phyloP scores from a whole-genome alignment of 306 rosid genomes.

The Amphicarpaea edgeworthii region DNA sequence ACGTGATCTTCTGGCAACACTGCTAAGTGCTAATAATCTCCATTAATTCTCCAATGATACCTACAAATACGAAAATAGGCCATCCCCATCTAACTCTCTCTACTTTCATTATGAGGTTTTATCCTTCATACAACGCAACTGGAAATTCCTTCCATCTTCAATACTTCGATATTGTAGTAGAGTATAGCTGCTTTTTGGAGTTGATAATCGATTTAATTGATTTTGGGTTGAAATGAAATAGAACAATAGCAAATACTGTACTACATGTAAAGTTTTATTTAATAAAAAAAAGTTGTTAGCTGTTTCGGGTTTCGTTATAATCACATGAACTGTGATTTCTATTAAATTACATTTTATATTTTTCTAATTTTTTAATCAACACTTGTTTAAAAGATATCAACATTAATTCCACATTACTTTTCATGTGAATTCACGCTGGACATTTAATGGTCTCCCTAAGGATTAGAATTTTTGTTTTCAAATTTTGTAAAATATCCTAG shows the following conservation, averaged over 20 bases:
- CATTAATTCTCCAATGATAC: not conserved
- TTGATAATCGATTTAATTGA: not conserved
- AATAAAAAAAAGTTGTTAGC: not conserved
- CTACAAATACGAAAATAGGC: constrained; percentile 15
- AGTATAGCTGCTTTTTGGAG: not conserved
- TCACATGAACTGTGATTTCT: not conserved
- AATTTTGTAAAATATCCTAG: not conserved
- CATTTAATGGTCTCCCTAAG: constrained; percentile 3
- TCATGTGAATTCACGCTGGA: not conserved
- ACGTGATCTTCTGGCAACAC: constrained; percentile 14
- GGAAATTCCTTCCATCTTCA: not conserved
- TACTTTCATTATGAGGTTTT: not conserved
- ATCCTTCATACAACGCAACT: not conserved
- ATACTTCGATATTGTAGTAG: not conserved
- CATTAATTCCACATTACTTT: not conserved
- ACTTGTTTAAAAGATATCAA: not conserved
- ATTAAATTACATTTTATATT: not conserved
- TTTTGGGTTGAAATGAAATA: not conserved
- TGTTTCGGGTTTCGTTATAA: not conserved
- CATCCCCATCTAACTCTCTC: constrained; percentile 20
- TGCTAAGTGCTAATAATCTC: not conserved
- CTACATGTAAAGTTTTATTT: not conserved
- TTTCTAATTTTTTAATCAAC: not conserved
- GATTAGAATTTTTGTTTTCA: not conserved
- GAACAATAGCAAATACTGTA: not conserved